Conservation (phyloP, 345 rosid genomes). For the Eucalyptus curtisii region DNA sequence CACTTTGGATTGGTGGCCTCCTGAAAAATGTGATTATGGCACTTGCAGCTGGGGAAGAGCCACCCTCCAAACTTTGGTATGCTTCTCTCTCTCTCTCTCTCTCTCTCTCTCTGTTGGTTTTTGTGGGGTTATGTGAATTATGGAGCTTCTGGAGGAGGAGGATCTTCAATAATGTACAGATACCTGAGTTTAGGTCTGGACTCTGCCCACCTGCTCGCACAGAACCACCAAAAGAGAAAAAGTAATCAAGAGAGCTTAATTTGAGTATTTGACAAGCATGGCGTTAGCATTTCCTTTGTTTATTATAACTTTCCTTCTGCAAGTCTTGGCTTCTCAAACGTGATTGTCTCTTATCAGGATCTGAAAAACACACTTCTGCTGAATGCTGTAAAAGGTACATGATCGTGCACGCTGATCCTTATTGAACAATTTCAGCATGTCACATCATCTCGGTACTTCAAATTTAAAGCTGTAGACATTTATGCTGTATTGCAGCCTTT, state of each 20-base stretch:
- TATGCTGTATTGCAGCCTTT: conserved; percentile 30
- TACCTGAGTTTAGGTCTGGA: neutral
- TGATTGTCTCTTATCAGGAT: conserved; percentile 21
- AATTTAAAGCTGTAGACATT: too few species aligned
- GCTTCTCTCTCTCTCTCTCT: neutral
- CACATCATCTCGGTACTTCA: neutral
- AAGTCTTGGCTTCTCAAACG: neutral
- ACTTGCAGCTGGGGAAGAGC: conserved; percentile 12
- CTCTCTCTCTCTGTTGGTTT: neutral
- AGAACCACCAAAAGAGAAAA: neutral
- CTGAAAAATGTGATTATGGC: conserved; percentile 15
- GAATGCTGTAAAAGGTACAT: conserved; percentile 52
- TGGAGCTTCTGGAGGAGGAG: neutral
- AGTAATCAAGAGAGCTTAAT: neutral
- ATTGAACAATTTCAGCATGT: neutral
- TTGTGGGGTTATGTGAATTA: neutral
- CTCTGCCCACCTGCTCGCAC: neutral
- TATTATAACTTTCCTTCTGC: neutral
- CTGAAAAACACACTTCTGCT: conserved; percentile 30
- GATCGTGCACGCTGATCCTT: neutral
- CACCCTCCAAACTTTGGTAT: conserved; percentile 6
- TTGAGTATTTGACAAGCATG: neutral
- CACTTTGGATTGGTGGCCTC: conserved; percentile 21
- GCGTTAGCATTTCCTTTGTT: neutral
- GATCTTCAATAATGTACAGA: neutral